Conservation (phyloP, 257 asterid species). For the Knoxia roxburghii region DNA sequence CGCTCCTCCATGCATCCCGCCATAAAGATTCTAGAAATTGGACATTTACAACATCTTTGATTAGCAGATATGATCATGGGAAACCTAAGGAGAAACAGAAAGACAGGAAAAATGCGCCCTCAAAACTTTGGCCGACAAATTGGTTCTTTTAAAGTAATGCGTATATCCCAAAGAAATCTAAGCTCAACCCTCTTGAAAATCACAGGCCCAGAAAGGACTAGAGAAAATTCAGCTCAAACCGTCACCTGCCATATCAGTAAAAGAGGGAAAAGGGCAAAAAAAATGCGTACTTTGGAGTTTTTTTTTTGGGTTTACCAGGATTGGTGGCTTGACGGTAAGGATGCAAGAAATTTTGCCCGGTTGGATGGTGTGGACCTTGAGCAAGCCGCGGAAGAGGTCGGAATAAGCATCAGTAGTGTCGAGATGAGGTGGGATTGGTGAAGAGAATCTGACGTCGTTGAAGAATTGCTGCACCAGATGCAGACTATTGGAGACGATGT, state of each 20-base stretch:
- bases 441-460: not conserved
- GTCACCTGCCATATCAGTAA: not conserved
- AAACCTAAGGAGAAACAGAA: too few species aligned
- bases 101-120: not conserved
- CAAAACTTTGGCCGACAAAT: not conserved
- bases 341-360: constrained; percentile 68
- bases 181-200: not conserved
- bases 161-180: not conserved
- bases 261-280: not conserved
- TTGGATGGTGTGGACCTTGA: constrained; percentile 45
- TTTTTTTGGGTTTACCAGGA: constrained; percentile 33
- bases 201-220: not conserved
- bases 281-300: too few species aligned
- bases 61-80: not conserved
- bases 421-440: constrained; percentile 30
- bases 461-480: constrained; percentile 5
- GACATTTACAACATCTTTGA: constrained; percentile 7
- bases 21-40: constrained; percentile 47
- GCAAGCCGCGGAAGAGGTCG: constrained; percentile 46
- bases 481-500: constrained; percentile 1
- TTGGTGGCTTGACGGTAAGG: constrained; percentile 49
- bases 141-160: not conserved
- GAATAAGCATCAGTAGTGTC: constrained; percentile 49
- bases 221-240: not conserved
- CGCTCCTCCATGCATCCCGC: constrained; percentile 90